Base-by-base conservation (phyloP, 768 basidiomycete genomes). In the Ramaria rubella region DNA sequence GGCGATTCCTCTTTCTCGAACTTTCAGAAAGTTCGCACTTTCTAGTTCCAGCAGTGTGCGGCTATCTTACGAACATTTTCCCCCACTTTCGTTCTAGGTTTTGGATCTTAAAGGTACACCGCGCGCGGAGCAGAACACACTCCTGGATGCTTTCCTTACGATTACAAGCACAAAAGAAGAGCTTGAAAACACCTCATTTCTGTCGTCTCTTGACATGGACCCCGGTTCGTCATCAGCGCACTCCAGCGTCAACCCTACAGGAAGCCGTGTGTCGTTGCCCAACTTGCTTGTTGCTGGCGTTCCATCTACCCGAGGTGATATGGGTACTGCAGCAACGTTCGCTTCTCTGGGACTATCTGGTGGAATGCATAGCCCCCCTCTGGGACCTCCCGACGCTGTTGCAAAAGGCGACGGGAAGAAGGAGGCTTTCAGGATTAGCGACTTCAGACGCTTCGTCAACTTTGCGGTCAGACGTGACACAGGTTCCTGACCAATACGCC, bases 201-300 rank as follows among this genome's bases (percentile, higher is more conserved):
- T 99, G 30, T 87, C 93, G 0, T 80, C 85, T 0, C 79, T 99
- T 30, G 96, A 99, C 69, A 99, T 99, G 96, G 94, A 98, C 61
- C 93, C 94, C 1, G 73, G 81, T 0, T 68, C 76, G 2, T 70
- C 76, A 2, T 72, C 76, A 58, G 68, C 75, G 4, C 76, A 71
- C 48, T 71, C 77, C n/a, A 81, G 75, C 42, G 71, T 85, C 17
- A 87, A 85, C 61, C 87, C 89, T 0, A 79, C 78, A 14, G 78
- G 77, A 1, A 87, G 84, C 61, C 77, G 81, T 23, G 77, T 85
- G 9, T 74, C 80, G 4, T 72, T 87, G 6, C 80, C 80, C 1
- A 65, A 75, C 23, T 67, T 73, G 0, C 67, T 66, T 4, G 48
- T 63, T 5, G 60, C 59, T 21, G 61, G 66, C 46, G 63, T 67